phyloP scores from a whole-genome alignment of 768 basidiomycete species.

The Sistotremastrum niveocremeum region DNA sequence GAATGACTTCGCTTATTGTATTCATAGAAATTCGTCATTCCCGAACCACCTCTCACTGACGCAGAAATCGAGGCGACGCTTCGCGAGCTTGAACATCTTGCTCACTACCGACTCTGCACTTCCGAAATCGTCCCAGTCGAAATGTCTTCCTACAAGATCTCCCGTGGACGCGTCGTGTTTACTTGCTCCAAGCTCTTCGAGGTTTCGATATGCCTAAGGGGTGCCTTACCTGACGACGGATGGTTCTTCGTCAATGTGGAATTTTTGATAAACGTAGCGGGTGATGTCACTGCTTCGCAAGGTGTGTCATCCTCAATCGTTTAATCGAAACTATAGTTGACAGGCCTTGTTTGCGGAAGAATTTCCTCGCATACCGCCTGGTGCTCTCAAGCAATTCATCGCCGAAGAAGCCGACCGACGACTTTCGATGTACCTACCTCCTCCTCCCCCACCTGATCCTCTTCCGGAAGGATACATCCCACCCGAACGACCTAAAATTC shows the following conservation, averaged over 20 bases:
- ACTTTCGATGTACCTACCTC: slow-evolving; percentile 47
- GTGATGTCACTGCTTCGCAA: slow-evolving; percentile 60
- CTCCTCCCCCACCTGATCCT: slow-evolving; percentile 27
- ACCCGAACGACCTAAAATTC: slow-evolving; percentile 27
- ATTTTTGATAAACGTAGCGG: slow-evolving; percentile 60
- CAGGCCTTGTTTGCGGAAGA: slow-evolving; percentile 27
- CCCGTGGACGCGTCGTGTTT: slow-evolving; percentile 59
- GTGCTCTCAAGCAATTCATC: slow-evolving; percentile 50
- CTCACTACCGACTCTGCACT: slow-evolving; percentile 68
- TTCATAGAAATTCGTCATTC: slow-evolving; percentile 54
- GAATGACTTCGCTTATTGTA: slow-evolving; percentile 3
- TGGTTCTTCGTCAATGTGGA: slow-evolving; percentile 81
- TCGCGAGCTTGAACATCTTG: slow-evolving; percentile 57
- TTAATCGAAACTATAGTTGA: not conserved
- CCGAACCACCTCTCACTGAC: slow-evolving; percentile 53
- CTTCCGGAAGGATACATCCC: slow-evolving; percentile 26
- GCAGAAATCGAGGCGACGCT: slow-evolving; percentile 52
- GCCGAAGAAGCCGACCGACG: slow-evolving; percentile 61
- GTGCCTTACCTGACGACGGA: slow-evolving; percentile 51
- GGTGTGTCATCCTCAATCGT: slow-evolving; percentile 23
- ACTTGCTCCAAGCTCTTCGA: slow-evolving; percentile 60
- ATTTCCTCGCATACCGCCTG: slow-evolving; percentile 57
- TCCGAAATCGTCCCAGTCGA: slow-evolving; percentile 71
- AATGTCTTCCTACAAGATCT: slow-evolving; percentile 34
- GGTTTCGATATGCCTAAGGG: slow-evolving; percentile 59